Evolutionary conservation across 2,329 filamentous ascomycete genomes (phyloP).

Genomic region (Diplodia corticola): DNA sequence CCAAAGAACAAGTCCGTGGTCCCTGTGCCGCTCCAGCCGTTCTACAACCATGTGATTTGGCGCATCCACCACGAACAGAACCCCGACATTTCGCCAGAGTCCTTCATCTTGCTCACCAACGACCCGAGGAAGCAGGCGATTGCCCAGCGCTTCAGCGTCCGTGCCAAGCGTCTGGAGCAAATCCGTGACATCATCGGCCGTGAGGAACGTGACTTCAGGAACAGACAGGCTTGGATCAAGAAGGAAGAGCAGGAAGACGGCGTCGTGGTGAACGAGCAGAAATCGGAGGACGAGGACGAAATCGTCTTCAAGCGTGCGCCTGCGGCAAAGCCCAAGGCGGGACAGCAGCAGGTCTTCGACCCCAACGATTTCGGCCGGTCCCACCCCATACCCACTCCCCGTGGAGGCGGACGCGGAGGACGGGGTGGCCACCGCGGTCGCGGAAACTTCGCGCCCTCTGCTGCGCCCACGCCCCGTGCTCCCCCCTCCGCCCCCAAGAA

Average conservation of each 20-base stretch:
- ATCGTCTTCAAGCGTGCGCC: slow-evolving; percentile 36
- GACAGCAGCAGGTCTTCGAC: slow-evolving; percentile 44
- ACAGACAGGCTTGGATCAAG: slow-evolving; percentile 41
- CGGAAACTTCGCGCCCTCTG: slow-evolving; percentile 21
- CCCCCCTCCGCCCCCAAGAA: slow-evolving; percentile 30
- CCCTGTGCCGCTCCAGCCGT: slow-evolving; percentile 45
- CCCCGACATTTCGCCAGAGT: slow-evolving; percentile 49
- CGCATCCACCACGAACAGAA: slow-evolving; percentile 52
- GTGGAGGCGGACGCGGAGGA: slow-evolving; percentile 30
- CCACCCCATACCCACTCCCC: slow-evolving; percentile 26
- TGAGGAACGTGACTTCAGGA: slow-evolving; percentile 51
- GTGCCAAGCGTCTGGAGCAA: slow-evolving; percentile 52
- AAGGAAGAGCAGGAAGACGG: slow-evolving; percentile 36
- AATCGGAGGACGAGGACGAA: slow-evolving; percentile 40
- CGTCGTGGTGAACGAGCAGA: background rate
- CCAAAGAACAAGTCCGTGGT: slow-evolving; percentile 36
- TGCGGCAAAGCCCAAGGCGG: slow-evolving; percentile 28
- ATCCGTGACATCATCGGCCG: slow-evolving; percentile 51
- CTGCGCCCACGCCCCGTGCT: slow-evolving; percentile 29
- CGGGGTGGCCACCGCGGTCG: slow-evolving; percentile 30
- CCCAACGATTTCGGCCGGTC: slow-evolving; percentile 51
- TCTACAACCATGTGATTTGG: slow-evolving; percentile 56
- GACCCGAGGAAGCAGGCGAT: slow-evolving; percentile 48
- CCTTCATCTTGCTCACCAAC: slow-evolving; percentile 55
- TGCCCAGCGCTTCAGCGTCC: slow-evolving; percentile 52